Percentiles rank a stretch among this genome's conserved stretches.
phyloP scores from a whole-genome alignment of 1,139 yeast genomes.

The Saccharomyces hybrid region DNA sequence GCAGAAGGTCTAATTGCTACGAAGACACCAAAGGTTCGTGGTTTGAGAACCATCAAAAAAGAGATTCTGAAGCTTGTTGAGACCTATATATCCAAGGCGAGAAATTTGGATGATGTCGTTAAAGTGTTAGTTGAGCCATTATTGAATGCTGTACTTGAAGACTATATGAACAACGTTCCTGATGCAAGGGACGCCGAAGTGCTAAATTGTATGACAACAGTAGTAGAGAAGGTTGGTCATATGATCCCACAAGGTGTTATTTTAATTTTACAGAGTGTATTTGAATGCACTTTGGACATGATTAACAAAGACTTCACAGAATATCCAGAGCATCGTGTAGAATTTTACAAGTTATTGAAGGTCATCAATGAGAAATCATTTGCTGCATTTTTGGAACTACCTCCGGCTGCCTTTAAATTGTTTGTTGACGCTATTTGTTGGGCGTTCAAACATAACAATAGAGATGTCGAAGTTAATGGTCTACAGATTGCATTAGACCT shows the following conservation, averaged over 20 bases:
- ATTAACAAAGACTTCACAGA: conserved; percentile 91
- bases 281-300: conserved; percentile 92
- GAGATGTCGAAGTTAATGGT: conserved; percentile 92
- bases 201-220: conserved; percentile 85
- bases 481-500: conserved; percentile 74
- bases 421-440: conserved; percentile 90
- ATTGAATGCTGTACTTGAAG: conserved; percentile 79
- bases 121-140: conserved; percentile 77
- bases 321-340: conserved; percentile 96
- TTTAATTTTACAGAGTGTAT: conserved; percentile 77
- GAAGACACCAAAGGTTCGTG: conserved; percentile 91
- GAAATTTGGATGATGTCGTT: conserved; percentile 74
- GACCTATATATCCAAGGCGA: conserved; percentile 76
- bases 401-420: conserved; percentile 86
- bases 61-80: conserved; percentile 87
- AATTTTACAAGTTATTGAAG: conserved; percentile 80
- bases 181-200: conserved; percentile 98
- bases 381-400: conserved; percentile 76
- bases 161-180: conserved; percentile 81
- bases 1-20: conserved; percentile 80
- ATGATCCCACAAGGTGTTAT: conserved; percentile 89
- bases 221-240: conserved; percentile 79
- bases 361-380: conserved; percentile 82
- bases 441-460: conserved; percentile 95
- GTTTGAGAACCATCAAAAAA: conserved; percentile 90